Evolutionary conservation across 768 basidiomycete species (phyloP).

Genomic region (Russula compacta): DNA sequence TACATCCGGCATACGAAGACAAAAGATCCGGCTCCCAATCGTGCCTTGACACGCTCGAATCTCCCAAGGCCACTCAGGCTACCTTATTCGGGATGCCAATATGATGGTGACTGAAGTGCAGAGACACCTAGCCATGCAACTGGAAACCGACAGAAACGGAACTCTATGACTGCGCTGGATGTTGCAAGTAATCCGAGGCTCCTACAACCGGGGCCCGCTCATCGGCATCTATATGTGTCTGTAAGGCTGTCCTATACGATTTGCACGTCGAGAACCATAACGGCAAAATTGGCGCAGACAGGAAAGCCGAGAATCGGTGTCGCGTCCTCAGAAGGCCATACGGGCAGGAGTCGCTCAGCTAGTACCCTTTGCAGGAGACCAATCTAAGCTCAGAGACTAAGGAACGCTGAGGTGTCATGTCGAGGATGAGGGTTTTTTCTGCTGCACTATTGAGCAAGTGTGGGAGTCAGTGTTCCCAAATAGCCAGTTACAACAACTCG

Average conservation of each 20-base stretch:
- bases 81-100: background rate
- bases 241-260: background rate
- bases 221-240: background rate
- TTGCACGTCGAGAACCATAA: background rate
- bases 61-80: background rate
- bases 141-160: background rate
- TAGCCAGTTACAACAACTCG: too few relatives aligned
- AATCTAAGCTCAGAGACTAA: background rate
- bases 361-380: too few relatives aligned
- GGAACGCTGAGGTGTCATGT: background rate
- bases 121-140: background rate
- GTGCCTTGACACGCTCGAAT: background rate
- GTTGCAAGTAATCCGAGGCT: background rate
- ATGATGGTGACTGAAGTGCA: background rate
- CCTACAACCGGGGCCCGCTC: too few relatives aligned
- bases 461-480: too few relatives aligned
- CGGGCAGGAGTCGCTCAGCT: background rate
- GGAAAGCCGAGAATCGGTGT: background rate
- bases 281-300: background rate
- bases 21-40: background rate
- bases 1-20: background rate
- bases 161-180: background rate
- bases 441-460: too few relatives aligned
- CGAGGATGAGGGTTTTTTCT: background rate
- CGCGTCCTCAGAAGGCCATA: background rate